Evolutionary conservation across 305 asterid genomes (phyloP), one percentile per base, ranked within the genome.

Genomic region (Fraxinus albicans): DNA sequence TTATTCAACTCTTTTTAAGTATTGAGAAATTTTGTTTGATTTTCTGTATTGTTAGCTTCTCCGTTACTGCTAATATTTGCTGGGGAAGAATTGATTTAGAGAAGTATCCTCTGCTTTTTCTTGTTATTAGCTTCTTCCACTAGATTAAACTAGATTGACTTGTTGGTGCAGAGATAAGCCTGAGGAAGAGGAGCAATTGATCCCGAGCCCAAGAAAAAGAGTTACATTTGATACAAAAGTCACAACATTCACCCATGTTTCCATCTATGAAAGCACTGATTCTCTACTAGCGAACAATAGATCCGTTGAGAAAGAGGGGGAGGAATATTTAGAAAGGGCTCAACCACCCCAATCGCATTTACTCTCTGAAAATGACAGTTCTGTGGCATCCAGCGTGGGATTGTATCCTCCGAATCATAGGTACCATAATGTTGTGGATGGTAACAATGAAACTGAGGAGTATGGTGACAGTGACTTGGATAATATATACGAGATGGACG

Each of bases 151-250:
- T 82, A 10, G 50, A 23, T 40, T 76, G 73, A 33, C 77, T 76
- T 82, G 80, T 87, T 79, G 76, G 65, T 78, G 88, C 86, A 93
- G 99, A 82, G 86, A 83, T 29, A 85, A 85, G 77, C 80, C 89
- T n/a, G 93, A 88, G 89, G 94, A 65, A 29, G 92, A 89, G 87
- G 93, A 94, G 78, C 88, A 83, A 81, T 79, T 53, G 83, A 88
- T 90, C 77, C 84, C 88, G 10, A 86, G 92, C 86, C 88, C 89
- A 25, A 90, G 86, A 81, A 95, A 92, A 85, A 89, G 88, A 85
- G 98, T 95, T 29, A 95, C 96, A 19, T 96, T 96, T 84, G 87
- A 91, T 89, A 84, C 97, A 17, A 93, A 91, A n/a, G 83, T 96
- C 77, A 93, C 89, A 0, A 90, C 97, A 0, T 92, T 92, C 19